phyloP scores from a whole-genome alignment of 192 early-diverging fungal species.

The Mortierella claussenii region DNA sequence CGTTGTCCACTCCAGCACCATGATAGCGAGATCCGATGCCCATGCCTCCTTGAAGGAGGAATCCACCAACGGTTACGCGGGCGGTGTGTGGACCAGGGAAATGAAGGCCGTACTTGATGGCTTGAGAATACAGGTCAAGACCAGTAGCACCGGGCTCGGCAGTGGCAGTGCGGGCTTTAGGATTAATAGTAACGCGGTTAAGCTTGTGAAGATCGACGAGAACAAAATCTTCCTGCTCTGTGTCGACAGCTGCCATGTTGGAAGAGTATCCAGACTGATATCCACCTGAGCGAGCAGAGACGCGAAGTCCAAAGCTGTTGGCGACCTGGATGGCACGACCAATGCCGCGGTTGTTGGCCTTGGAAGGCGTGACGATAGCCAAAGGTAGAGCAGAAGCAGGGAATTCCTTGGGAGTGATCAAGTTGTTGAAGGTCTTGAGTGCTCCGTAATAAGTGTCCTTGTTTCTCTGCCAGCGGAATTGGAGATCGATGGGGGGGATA shows the following conservation, averaged over 20 bases:
- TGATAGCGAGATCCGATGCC: constrained; percentile 47
- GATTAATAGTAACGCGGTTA: constrained; percentile 31
- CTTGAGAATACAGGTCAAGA: constrained; percentile 33
- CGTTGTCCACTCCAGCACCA: constrained; percentile 49
- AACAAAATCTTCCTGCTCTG: constrained; percentile 35
- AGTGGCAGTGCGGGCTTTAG: constrained; percentile 37
- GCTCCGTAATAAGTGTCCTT: constrained; percentile 29
- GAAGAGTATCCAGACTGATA: constrained; percentile 48
- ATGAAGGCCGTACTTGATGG: constrained; percentile 52
- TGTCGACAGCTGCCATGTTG: constrained; percentile 51
- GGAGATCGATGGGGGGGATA: constrained; percentile 8
- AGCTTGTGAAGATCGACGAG: constrained; percentile 40
- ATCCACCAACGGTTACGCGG: constrained; percentile 44
- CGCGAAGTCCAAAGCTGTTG: constrained; percentile 36
- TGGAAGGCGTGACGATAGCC: constrained; percentile 27
- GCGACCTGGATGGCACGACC: constrained; percentile 30
- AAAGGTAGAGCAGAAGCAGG: constrained; percentile 30
- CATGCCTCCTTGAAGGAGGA: constrained; percentile 47
- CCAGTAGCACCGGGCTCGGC: constrained; percentile 50
- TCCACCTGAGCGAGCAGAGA: constrained; percentile 47
- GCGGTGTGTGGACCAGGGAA: constrained; percentile 41
- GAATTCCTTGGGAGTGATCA: constrained; percentile 46
- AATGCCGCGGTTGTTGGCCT: constrained; percentile 39
- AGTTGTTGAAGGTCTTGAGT: constrained; percentile 53
- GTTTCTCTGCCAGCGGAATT: constrained; percentile 36